These are phyloP conservation scores for Corrigiola litoralis DNA, from an alignment of 179 eudicot genomes.

Conservation along the genomic window DNA sequence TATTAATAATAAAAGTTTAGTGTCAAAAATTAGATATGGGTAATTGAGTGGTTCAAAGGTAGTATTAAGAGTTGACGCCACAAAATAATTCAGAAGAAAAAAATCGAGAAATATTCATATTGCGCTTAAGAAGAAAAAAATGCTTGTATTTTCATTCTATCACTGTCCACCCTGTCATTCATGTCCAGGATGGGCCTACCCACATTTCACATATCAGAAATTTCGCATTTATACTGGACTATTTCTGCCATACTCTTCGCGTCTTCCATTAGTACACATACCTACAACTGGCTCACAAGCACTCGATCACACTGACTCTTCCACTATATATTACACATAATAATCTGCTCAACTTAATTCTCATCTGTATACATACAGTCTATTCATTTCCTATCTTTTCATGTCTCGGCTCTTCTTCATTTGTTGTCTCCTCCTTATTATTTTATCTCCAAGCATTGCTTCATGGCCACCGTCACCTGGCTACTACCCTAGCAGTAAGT, in stretches of 20 bases:
- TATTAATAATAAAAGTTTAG: too few relatives aligned
- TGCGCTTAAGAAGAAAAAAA: too few relatives aligned
- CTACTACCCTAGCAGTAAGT: conserved; percentile 57
- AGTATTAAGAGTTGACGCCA: too few relatives aligned
- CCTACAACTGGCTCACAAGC: not conserved
- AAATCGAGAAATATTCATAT: too few relatives aligned
- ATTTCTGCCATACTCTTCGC: conserved; percentile 7
- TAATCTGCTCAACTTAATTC: not conserved
- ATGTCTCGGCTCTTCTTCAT: not conserved
- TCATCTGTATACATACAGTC: not conserved
- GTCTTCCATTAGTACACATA: conserved; percentile 7
- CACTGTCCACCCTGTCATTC: not conserved
- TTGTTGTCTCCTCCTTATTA: not conserved
- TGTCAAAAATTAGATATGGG: too few relatives aligned
- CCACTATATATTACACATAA: not conserved
- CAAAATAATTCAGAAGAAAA: too few relatives aligned
- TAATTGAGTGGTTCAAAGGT: too few relatives aligned
- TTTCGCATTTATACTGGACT: not conserved
- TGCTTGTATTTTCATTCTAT: too few relatives aligned
- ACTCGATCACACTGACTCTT: not conserved
- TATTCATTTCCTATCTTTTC: not conserved
- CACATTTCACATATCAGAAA: not conserved
- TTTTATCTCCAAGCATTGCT: not conserved
- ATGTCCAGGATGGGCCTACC: not conserved
- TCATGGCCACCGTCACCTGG: conserved; percentile 81